A percentile compares a stretch with the other conserved stretches of the same genome.
These are phyloP conservation scores for Backusella psychrophila DNA, from an alignment of 192 early-diverging fungal genomes.

Conservation along the genomic window DNA sequence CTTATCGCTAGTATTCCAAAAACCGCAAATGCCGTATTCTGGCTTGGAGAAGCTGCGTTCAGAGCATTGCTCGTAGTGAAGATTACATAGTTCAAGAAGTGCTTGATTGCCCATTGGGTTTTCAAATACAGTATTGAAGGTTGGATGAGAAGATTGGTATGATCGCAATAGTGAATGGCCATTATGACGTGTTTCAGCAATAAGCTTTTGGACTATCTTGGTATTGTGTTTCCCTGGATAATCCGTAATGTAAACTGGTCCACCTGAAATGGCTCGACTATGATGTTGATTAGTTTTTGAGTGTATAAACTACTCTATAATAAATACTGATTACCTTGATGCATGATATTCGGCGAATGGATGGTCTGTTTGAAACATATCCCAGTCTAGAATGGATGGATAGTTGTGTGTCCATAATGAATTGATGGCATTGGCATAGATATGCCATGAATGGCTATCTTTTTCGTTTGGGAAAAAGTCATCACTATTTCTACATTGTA, in stretches of 20 bases:
- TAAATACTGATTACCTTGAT: slow-evolving; percentile 9
- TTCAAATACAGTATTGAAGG: slow-evolving; percentile 20
- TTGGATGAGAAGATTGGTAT: slow-evolving; percentile 11
- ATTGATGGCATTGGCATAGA: slow-evolving; percentile 55
- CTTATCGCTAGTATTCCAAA: slow-evolving; percentile 1
- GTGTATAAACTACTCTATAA: not conserved
- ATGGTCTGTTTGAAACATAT: slow-evolving; percentile 55
- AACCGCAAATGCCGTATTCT: not conserved
- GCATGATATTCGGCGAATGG: slow-evolving; percentile 48
- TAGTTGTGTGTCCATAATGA: slow-evolving; percentile 42
- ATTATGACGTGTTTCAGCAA: not conserved
- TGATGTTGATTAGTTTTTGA: not conserved
- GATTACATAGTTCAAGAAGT: slow-evolving; percentile 21
- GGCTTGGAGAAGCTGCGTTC: not conserved
- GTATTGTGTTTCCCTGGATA: slow-evolving; percentile 15
- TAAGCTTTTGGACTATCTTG: not conserved
- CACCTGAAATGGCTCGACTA: slow-evolving; percentile 48
- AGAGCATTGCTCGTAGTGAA: slow-evolving; percentile 3
- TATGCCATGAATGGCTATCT: slow-evolving; percentile 53
- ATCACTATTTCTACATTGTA: slow-evolving; percentile 47
- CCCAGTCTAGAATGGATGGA: slow-evolving; percentile 46
- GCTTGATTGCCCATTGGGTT: slow-evolving; percentile 11
- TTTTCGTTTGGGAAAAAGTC: slow-evolving; percentile 51
- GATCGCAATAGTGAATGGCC: slow-evolving; percentile 16
- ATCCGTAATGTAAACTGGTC: slow-evolving; percentile 58